Base-by-base conservation (phyloP, 176 grass and related monocot species). In the Hordeum vulgare region DNA sequence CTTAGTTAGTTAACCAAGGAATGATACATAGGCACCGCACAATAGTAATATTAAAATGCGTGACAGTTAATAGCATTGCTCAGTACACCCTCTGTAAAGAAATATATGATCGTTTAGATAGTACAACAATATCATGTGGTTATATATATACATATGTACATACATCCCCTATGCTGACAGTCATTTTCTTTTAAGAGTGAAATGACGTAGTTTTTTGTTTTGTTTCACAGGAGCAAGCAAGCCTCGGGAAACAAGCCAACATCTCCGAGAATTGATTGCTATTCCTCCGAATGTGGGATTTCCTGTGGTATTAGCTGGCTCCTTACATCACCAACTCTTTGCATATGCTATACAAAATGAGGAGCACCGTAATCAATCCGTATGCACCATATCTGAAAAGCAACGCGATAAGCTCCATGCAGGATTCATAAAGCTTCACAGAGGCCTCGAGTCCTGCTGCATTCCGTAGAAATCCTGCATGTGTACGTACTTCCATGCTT, bases 401-500 rank as follows among this genome's bases (percentile, higher is more conserved):
- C 18, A 83, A 80, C 28, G 88, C 18, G 36, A 91, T 75, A 35
- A 90, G 88, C 82, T 82, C 12, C 79, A 91, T 5, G 57, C 81
- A 73, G 14, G 61, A 54, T 45, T 86, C 88, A 69, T 88, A 94
- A 28, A 94, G 3, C 42, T 75, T 90, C 25, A 87, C 5, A 21
- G 93, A 61, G 35, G 60, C 64, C 80, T 39, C 62, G 64, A 60
- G 31, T n/a, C 84, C 20, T 59, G n/a, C 29, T 67, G 84, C 79
- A 78, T 93, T 76, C 45, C 54, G 68, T 84, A 97, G 87, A 60
- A 93, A 88, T 75, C 67, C 95, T 97, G 81, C 86, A 90, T 37
- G 75, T 37, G 42, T 8, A 67, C 17, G 42, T 8, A 67, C 17
- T 47, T 82, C 67, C 36, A 84, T 62, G 13, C 11, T 81, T 77